Conservation (phyloP, 176 grass and related monocot species). For the Bolboschoenus planiculmis region DNA sequence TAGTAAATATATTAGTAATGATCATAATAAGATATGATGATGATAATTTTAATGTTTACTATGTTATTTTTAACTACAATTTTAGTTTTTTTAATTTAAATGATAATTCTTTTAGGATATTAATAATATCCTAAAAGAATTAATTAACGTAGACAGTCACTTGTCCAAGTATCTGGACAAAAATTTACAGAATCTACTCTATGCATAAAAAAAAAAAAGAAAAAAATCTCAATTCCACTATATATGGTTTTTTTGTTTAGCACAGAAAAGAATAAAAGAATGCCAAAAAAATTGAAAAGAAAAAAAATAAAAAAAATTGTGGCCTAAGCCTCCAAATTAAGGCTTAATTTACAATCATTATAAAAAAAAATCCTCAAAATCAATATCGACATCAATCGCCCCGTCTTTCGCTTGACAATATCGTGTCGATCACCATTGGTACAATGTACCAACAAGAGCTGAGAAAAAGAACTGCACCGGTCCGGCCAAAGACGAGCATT, state of each 20-base stretch:
- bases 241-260: background rate
- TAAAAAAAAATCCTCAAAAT: background rate
- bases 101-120: too few relatives aligned
- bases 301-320: background rate
- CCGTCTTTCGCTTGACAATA: background rate
- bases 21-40: too few relatives aligned
- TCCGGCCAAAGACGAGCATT: conserved; percentile 11
- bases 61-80: too few relatives aligned
- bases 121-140: too few relatives aligned
- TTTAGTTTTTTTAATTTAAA: background rate
- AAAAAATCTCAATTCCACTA: background rate
- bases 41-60: too few relatives aligned
- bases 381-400: background rate
- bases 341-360: background rate
- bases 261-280: conserved; percentile 5
- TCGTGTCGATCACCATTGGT: conserved; percentile 5
- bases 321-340: background rate
- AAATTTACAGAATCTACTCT: background rate
- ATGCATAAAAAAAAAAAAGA: background rate
- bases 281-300: background rate
- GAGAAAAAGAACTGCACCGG: conserved; percentile 19
- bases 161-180: background rate
- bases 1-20: too few relatives aligned
- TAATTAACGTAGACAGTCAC: background rate
- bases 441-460: conserved; percentile 25